These are phyloP conservation scores for Arthrobotrys conoides DNA, from an alignment of 2,329 filamentous ascomycete genomes.

Conservation along the genomic window DNA sequence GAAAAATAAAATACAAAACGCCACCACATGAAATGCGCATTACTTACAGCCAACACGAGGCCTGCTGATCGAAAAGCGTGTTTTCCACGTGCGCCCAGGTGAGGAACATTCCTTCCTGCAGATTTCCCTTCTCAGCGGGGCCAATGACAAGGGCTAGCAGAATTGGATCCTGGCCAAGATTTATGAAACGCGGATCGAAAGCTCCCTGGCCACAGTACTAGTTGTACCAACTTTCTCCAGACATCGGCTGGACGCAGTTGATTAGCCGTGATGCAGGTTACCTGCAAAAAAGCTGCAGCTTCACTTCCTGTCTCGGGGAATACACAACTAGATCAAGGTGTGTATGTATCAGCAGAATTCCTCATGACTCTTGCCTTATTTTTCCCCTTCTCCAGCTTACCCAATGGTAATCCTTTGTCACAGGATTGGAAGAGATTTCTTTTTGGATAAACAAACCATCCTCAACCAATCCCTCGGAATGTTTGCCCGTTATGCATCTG, in stretches of 20 bases:
- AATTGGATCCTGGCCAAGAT: slow-evolving; percentile 41
- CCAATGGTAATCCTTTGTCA: slow-evolving; percentile 10
- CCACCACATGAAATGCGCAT: slow-evolving; percentile 25
- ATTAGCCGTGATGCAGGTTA: slow-evolving; percentile 49
- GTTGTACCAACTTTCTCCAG: slow-evolving; percentile 35
- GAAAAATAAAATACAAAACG: slow-evolving; percentile 13
- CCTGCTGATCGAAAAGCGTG: slow-evolving; percentile 60
- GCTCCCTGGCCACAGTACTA: slow-evolving; percentile 32
- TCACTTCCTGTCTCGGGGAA: slow-evolving; percentile 29
- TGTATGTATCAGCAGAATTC: slow-evolving; percentile 8
- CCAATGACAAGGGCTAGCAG: slow-evolving; percentile 28
- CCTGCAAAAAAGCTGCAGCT: slow-evolving; percentile 26
- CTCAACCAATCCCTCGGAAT: slow-evolving; percentile 50
- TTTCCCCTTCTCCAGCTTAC: background rate
- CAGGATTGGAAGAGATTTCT: slow-evolving; percentile 21
- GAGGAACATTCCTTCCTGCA: slow-evolving; percentile 57
- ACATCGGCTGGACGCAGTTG: slow-evolving; percentile 14
- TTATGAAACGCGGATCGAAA: slow-evolving; percentile 59
- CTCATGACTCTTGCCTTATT: slow-evolving; percentile 19
- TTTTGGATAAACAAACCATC: slow-evolving; percentile 41
- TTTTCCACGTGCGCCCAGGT: slow-evolving; percentile 59
- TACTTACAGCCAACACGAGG: slow-evolving; percentile 44
- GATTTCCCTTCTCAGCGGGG: slow-evolving; percentile 37
- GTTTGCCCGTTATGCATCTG: slow-evolving; percentile 46
- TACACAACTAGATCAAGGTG: slow-evolving; percentile 14